Evolutionary conservation across 345 rosid genomes (phyloP).

Genomic region (Hypericum androsaemum): DNA sequence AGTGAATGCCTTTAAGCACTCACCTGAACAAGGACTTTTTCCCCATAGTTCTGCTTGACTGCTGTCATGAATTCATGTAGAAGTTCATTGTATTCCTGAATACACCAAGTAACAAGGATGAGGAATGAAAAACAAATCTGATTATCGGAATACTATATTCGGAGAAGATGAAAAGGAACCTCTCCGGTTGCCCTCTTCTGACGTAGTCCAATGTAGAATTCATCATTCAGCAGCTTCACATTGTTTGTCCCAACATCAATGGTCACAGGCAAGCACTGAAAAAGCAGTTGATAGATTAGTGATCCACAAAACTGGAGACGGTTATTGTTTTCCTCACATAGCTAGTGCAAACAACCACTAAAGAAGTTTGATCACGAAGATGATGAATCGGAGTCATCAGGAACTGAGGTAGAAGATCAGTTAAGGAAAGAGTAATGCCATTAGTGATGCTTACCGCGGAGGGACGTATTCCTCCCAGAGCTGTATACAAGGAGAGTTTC

Average conservation of each 20-base stretch:
- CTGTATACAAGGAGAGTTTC: conserved; percentile 25
- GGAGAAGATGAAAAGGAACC: conserved; percentile 5
- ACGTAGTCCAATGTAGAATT: conserved; percentile 27
- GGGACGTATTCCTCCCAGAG: conserved; percentile 28
- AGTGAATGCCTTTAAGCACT: neutral
- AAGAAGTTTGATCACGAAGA: no score
- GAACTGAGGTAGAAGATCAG: neutral
- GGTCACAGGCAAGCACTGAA: conserved; percentile 25
- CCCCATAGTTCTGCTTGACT: conserved; percentile 86
- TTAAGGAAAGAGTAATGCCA: neutral
- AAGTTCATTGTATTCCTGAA: conserved; percentile 68
- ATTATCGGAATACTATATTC: neutral
- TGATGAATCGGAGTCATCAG: no score
- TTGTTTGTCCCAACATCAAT: conserved; percentile 32
- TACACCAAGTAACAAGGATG: conserved; percentile 4
- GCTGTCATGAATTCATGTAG: conserved; percentile 82
- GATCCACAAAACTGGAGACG: no score
- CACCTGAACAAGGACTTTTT: conserved; percentile 83
- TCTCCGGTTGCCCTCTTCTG: conserved; percentile 27
- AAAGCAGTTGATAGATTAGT: neutral
- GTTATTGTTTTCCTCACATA: no score
- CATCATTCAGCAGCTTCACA: conserved; percentile 21
- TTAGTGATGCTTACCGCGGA: conserved; percentile 18
- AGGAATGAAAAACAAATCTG: neutral
- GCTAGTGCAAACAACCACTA: no score